Conservation (phyloP, 2,329 filamentous ascomycete genomes). For the Neophaeococcomyces aloes region DNA sequence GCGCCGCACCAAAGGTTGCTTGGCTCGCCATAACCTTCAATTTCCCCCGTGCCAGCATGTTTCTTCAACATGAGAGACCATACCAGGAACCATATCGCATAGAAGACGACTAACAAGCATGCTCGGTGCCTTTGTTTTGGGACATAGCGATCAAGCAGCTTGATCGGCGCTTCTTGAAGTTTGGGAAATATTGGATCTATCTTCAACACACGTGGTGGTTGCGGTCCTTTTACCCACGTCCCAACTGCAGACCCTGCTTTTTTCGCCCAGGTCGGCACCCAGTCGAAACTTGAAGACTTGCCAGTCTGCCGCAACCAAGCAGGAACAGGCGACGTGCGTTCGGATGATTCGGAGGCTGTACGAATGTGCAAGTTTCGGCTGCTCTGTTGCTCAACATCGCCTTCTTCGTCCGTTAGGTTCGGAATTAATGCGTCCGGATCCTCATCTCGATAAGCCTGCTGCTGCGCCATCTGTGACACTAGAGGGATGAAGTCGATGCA, state of each 20-base stretch:
- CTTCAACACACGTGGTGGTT: conserved; percentile 36
- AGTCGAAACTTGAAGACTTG: conserved; percentile 37
- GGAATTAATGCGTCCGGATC: conserved; percentile 22
- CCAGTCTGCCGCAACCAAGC: conserved; percentile 40
- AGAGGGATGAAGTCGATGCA: neutral
- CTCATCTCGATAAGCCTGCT: conserved; percentile 17
- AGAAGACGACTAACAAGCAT: conserved; percentile 32
- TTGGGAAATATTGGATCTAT: conserved; percentile 38
- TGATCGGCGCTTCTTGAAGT: conserved; percentile 37
- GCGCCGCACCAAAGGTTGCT: conserved; percentile 36
- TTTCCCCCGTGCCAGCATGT: conserved; percentile 37
- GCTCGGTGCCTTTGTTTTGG: conserved; percentile 39
- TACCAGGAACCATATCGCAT: conserved; percentile 37
- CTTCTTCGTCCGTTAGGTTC: conserved; percentile 28
- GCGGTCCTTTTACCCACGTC: conserved; percentile 39
- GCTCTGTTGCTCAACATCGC: conserved; percentile 26
- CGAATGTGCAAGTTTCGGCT: conserved; percentile 24
- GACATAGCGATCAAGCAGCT: conserved; percentile 33
- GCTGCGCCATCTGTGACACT: neutral
- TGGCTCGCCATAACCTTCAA: conserved; percentile 39
- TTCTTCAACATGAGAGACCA: conserved; percentile 37
- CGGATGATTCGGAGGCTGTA: conserved; percentile 16
- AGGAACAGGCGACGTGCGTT: conserved; percentile 26
- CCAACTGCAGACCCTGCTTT: conserved; percentile 34
- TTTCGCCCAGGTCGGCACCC: conserved; percentile 37